Percentiles rank a stretch among this genome's conserved stretches.
Evolutionary conservation across 768 basidiomycete species (phyloP).

Genomic region (Cystobasidium ongulense): DNA sequence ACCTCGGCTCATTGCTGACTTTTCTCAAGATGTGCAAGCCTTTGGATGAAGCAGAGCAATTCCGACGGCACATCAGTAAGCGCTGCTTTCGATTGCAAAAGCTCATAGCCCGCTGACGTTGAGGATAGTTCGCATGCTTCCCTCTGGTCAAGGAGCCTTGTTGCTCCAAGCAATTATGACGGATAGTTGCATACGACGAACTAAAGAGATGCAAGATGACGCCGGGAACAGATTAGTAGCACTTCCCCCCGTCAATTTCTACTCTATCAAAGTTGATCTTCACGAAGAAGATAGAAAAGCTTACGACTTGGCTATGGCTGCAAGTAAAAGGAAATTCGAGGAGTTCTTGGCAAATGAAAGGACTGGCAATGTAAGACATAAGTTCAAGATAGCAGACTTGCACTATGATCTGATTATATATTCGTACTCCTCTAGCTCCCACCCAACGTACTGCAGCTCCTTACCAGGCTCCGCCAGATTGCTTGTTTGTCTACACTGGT

Average conservation of each 20-base stretch:
- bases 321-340: slow-evolving; percentile 26
- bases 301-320: slow-evolving; percentile 52
- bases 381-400: slow-evolving; percentile 35
- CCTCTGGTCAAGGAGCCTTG: slow-evolving; percentile 67
- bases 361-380: slow-evolving; percentile 40
- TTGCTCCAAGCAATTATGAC: slow-evolving; percentile 46
- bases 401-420: no score
- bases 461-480: slow-evolving; percentile 61
- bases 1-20: slow-evolving; percentile 74
- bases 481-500: slow-evolving; percentile 69
- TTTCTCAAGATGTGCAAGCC: slow-evolving; percentile 81
- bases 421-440: slow-evolving; percentile 66
- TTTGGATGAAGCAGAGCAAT: slow-evolving; percentile 72
- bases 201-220: slow-evolving; percentile 68
- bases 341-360: slow-evolving; percentile 24
- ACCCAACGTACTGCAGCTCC: slow-evolving; percentile 46
- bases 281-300: slow-evolving; percentile 39
- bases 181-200: slow-evolving; percentile 1
- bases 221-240: slow-evolving; percentile 64
- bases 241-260: slow-evolving; percentile 74
- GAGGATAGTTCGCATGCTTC: slow-evolving; percentile 20
- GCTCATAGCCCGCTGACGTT: neutral
- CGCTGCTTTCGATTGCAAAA: neutral
- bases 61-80: slow-evolving; percentile 58
- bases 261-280: slow-evolving; percentile 61